Evolutionary conservation across 2,329 filamentous ascomycete genomes (phyloP).

Genomic region (Pezicula neosporulosa): DNA sequence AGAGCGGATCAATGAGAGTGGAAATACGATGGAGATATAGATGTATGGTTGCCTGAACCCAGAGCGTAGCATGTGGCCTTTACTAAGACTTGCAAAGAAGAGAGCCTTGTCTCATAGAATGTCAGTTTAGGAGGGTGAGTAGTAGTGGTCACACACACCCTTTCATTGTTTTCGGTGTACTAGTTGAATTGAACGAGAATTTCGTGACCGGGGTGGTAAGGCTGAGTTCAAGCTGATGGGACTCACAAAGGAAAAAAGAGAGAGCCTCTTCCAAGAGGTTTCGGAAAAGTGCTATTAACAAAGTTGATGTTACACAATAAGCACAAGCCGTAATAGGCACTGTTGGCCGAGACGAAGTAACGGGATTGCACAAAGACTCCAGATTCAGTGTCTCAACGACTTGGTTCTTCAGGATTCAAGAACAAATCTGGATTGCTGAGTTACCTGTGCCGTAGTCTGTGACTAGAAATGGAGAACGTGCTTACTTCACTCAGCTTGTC

Average conservation of each 20-base stretch:
- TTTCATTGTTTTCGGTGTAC: conserved; percentile 4
- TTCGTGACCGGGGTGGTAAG: no score
- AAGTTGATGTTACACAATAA: no score
- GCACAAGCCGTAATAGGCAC: no score
- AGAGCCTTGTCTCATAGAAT: conserved; percentile 14
- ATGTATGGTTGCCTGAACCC: conserved; percentile 11
- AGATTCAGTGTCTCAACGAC: conserved; percentile 3
- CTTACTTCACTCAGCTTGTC: conserved; percentile 11
- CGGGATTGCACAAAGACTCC: background rate
- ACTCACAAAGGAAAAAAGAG: no score
- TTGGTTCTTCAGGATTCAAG: background rate
- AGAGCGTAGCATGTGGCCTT: background rate
- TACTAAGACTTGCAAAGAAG: background rate
- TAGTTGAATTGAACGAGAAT: background rate
- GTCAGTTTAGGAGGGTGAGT: background rate
- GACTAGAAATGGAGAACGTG: conserved; percentile 3
- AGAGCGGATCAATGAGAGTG: conserved; percentile 13
- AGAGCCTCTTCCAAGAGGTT: no score
- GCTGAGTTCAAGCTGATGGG: no score
- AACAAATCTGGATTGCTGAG: conserved; percentile 1
- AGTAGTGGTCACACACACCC: conserved; percentile 1
- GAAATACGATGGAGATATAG: conserved; percentile 5
- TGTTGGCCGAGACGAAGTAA: no score
- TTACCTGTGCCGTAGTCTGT: conserved; percentile 5
- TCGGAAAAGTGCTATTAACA: no score